These are phyloP conservation scores for Xylariales sp. DNA, from an alignment of 2,329 filamentous ascomycete species.

Conservation along the genomic window DNA sequence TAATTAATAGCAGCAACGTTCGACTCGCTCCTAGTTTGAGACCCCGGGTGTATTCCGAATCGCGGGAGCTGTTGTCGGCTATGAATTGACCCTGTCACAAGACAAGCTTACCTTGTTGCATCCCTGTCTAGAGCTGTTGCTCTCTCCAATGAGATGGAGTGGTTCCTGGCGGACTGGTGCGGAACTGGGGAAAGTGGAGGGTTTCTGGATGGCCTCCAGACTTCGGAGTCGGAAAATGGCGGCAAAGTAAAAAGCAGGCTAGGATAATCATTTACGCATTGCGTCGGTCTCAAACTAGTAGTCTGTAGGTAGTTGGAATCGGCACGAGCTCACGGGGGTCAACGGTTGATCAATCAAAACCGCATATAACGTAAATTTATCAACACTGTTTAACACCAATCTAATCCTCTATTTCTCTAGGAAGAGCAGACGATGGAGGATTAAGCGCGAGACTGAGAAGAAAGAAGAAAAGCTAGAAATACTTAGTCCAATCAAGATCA, in stretches of 20 bases:
- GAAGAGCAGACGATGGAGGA: too few species aligned
- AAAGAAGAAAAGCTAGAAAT: too few species aligned
- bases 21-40: background rate
- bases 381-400: too few species aligned
- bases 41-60: constrained; percentile 18
- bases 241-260: constrained; percentile 33
- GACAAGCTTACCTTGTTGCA: constrained; percentile 8
- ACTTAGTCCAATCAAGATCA: too few species aligned
- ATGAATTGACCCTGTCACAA: constrained; percentile 41
- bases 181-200: constrained; percentile 27
- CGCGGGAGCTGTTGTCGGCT: constrained; percentile 46
- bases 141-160: constrained; percentile 15
- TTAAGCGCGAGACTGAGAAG: too few species aligned
- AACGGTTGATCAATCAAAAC: too few species aligned
- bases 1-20: constrained; percentile 7
- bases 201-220: background rate
- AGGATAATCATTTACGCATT: constrained; percentile 35
- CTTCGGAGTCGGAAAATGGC: constrained; percentile 42
- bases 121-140: constrained; percentile 26
- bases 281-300: background rate
- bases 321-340: too few species aligned
- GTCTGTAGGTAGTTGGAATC: background rate
- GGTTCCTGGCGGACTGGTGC: constrained; percentile 25
- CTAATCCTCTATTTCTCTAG: too few species aligned
- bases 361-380: too few species aligned